A percentile compares a stretch with the other conserved stretches of the same genome.
phyloP scores from a whole-genome alignment of 1,284 basidiomycete genomes.

The Papiliotrema terrestris region DNA sequence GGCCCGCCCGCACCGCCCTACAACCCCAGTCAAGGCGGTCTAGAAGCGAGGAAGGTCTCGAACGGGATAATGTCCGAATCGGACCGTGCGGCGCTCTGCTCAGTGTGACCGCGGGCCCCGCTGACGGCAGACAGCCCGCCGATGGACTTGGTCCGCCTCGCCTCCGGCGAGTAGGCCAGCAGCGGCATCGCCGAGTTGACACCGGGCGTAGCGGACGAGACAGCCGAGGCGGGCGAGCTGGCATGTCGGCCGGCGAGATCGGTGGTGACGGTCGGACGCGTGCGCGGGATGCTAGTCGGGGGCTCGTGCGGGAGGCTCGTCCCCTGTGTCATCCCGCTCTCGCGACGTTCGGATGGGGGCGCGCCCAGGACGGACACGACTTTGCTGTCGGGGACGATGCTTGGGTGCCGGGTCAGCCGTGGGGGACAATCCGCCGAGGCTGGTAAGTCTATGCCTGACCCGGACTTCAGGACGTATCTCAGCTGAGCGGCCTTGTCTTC shows the following conservation, averaged over 20 bases:
- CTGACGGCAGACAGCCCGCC: background rate
- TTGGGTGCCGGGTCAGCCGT: background rate
- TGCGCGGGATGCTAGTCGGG: background rate
- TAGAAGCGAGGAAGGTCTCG: slow-evolving; percentile 12
- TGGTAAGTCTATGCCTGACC: background rate
- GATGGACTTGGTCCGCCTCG: background rate
- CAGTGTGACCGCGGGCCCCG: background rate
- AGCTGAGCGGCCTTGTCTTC: slow-evolving; percentile 1
- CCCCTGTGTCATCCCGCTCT: background rate
- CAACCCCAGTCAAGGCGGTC: too few species aligned
- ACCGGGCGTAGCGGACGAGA: background rate
- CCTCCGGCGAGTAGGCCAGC: background rate
- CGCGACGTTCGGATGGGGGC: slow-evolving; percentile 4
- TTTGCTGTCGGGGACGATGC: slow-evolving; percentile 11
- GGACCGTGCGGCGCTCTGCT: slow-evolving; percentile 21
- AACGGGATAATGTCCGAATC: slow-evolving; percentile 31
- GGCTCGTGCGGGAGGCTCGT: background rate
- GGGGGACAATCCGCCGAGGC: background rate
- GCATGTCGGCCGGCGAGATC: background rate
- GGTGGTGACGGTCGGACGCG: background rate
- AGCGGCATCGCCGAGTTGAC: slow-evolving; percentile 1
- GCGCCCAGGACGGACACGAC: slow-evolving; percentile 5
- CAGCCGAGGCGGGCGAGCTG: background rate
- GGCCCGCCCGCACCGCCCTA: too few species aligned
- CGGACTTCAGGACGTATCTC: background rate